Conservation (phyloP, 78 protist genomes). For the Polysphondylium violaceum region DNA sequence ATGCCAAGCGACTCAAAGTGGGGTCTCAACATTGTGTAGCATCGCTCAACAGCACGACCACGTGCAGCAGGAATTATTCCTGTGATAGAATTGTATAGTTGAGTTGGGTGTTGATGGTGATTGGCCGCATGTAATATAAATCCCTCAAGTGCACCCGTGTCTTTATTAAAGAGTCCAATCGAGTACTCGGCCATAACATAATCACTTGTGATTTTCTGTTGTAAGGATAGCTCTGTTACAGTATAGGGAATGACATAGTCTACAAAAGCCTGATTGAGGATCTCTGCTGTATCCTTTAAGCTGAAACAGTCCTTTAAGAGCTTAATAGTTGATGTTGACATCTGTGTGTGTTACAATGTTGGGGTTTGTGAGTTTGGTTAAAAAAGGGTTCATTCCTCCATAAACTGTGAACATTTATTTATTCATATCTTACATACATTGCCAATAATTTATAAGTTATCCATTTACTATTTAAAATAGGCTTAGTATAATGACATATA, state of each 20-base stretch:
- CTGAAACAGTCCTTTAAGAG: too few relatives aligned
- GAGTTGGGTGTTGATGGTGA: neutral
- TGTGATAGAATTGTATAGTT: slow-evolving; percentile 1
- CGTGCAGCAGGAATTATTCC: slow-evolving; percentile 18
- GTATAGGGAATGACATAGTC: slow-evolving; percentile 1
- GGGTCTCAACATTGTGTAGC: neutral
- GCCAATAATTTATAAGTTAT: too few relatives aligned
- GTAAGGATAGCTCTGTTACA: neutral
- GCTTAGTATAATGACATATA: too few relatives aligned
- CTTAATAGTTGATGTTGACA: too few relatives aligned
- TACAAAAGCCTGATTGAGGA: neutral
- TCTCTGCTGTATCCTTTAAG: too few relatives aligned
- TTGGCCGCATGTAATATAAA: slow-evolving; percentile 17
- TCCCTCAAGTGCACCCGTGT: neutral
- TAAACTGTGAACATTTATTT: too few relatives aligned
- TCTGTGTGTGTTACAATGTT: too few relatives aligned
- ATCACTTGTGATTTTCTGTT: slow-evolving; percentile 8
- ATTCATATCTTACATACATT: too few relatives aligned
- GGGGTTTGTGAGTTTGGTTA: too few relatives aligned
- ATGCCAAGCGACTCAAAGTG: neutral
- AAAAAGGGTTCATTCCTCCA: too few relatives aligned
- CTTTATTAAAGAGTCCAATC: neutral
- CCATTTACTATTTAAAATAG: too few relatives aligned
- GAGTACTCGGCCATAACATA: neutral
- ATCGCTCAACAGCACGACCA: neutral